Base-by-base conservation (phyloP, 179 eudicot species). In the Sideroxylon spinosum region DNA sequence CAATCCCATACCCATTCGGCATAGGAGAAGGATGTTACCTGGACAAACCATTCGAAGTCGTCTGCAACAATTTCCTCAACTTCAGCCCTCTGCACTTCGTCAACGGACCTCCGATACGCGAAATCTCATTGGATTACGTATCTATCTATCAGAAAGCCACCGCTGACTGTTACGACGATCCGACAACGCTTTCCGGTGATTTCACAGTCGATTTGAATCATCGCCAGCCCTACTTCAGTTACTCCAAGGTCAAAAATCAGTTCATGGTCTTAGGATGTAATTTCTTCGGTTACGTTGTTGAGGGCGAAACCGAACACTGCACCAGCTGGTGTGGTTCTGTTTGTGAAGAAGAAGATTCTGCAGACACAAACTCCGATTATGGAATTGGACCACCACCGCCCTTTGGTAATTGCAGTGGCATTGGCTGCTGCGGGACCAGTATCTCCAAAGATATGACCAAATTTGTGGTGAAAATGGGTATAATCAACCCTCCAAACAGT, bases 1-100 rank as follows among this genome's bases (percentile, higher is more conserved):
- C 26, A 9, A 3, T 78, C 25, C 81, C 75, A 4, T 78, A 70
- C 29, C 81, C 81, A 0, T 78, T 78, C 50, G 75, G 76, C 6
- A 78, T 78, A 12, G 75, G 57, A 52, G 0, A n/a, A 20, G 60
- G 74, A 0, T 29, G 53, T 48, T 49, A 28, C 63, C 72, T 32
- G 11, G n/a, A 67, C 50, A 1, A 37, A 17, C 3, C 48, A 5
- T 19, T 67, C 17, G 52, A 67, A 17, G 9, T 67, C 22, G 17
- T 22, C 4, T 67, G 71, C 71, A 32, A 32, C 46, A 10, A 67
- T 0, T 32, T 10, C 6, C 0, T 5, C 49, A 37, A 16, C 10
- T 19, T 17, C 7, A 16, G 20, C 17, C n/a, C 50, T 64, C 16
- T 37, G 16, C 44, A 25, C 28, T 66, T 66, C 2, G 50, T 6